Evolutionary conservation across 1,284 basidiomycete genomes (phyloP), one percentile per base, ranked within the genome.

Genomic region (Ustilago shanxiensis): DNA sequence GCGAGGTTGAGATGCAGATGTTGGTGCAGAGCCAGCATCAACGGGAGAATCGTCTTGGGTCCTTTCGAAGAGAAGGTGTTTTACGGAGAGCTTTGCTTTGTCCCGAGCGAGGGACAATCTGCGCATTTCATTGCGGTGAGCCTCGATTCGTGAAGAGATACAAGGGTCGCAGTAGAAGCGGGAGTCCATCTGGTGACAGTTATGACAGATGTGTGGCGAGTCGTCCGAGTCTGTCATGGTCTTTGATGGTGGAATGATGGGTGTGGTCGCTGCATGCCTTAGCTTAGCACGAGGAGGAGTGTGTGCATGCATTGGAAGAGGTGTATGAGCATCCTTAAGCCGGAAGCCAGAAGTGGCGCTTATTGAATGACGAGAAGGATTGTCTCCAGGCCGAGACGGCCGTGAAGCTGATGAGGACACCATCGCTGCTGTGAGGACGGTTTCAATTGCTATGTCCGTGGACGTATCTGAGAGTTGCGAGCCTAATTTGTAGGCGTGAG

Each of bases 151-250:
- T 1, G 70, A 68, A 39, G 60, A 39, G 51, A 79, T 58, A 33
- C 79, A 80, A 10, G 61, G 59, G 11, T 67, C 64, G 60, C 79
- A 80, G 35, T 63, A 80, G 65, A 80, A 80, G 33, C 63, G 63
- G 3, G 68, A 63, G 20, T 79, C 66, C 37, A 62, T 53, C 35
- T 63, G 69, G 37, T 64, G 69, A 26, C 79, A 80, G 28, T 80
- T 63, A 1, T 62, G 47, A 37, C 78, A 80, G 20, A 54, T 29
- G 20, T 68, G 58, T 5, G 71, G 35, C 4, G 47, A 49, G 47
- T 39, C 24, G 18, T 14, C 44, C 2, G 49, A 37, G 13, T 50
- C 29, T 10, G 22, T 3, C 10, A 52, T 24, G 2, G 49, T 33
- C 20, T 44, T 44, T 13, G 47, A 22, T 9, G 37, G n/a, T 8